Percentiles rank a stretch among this genome's conserved stretches.
These are phyloP conservation scores for Naganishia sp. DNA, from an alignment of 1,284 basidiomycete genomes.

Conservation along the genomic window DNA sequence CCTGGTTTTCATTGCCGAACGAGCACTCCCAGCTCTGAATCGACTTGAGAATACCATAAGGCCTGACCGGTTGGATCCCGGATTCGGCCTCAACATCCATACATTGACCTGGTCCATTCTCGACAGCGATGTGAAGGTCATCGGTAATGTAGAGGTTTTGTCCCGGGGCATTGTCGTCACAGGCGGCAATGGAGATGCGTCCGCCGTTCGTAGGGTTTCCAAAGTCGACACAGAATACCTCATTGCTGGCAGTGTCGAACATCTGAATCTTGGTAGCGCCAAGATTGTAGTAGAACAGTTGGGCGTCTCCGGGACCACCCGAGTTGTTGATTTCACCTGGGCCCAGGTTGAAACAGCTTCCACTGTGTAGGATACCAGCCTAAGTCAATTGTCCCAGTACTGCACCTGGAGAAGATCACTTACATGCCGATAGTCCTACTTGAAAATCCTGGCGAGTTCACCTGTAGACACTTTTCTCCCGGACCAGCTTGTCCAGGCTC, in stretches of 20 bases:
- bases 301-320: background rate
- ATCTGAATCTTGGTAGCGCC: conserved; percentile 11
- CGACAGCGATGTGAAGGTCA: conserved; percentile 26
- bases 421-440: background rate
- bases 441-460: background rate
- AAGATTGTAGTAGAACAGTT: conserved; percentile 4
- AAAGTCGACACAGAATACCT: conserved; percentile 18
- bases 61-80: background rate
- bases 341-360: background rate
- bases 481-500: conserved; percentile 9
- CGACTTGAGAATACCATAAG: conserved; percentile 18
- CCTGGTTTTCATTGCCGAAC: conserved; percentile 25
- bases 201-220: conserved; percentile 27
- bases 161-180: conserved; percentile 31
- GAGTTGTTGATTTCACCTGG: too few relatives aligned
- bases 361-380: background rate
- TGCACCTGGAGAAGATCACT: too few relatives aligned
- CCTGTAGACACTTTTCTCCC: background rate
- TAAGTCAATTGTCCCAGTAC: background rate
- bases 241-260: background rate
- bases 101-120: conserved; percentile 13
- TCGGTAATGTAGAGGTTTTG: conserved; percentile 30
- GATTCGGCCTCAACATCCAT: conserved; percentile 23
- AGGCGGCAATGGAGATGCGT: conserved; percentile 33
- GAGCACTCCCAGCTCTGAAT: conserved; percentile 25